Percentiles rank a stretch among this genome's conserved stretches.
Evolutionary conservation across 2,329 filamentous ascomycete species (phyloP).

Genomic region (Neonectria coccinea): DNA sequence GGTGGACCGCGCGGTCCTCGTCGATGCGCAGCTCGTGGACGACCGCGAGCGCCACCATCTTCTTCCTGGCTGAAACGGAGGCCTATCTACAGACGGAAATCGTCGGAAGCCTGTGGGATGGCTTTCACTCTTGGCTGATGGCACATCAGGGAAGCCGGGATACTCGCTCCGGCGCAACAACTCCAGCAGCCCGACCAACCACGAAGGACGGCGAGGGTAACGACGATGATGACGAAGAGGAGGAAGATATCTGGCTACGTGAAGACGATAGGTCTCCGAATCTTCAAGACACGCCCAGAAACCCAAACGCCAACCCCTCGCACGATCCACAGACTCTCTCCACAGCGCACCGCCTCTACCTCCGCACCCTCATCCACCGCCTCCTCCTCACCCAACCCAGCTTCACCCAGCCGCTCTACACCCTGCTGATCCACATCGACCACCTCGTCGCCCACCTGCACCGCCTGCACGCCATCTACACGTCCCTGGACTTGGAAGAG

Average conservation of each 20-base stretch:
- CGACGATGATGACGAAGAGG: conserved; percentile 35
- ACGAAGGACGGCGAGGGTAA: conserved; percentile 26
- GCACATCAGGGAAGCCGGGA: conserved; percentile 52
- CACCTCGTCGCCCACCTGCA: conserved; percentile 81
- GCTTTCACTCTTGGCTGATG: conserved; percentile 81
- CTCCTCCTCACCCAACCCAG: conserved; percentile 73
- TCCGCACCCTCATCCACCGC: conserved; percentile 73
- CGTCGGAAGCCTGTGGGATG: conserved; percentile 82
- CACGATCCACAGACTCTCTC: conserved; percentile 90
- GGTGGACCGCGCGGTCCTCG: conserved; percentile 71
- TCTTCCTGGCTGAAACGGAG: conserved; percentile 89
- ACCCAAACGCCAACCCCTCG: conserved; percentile 37
- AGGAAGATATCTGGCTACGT: conserved; percentile 48
- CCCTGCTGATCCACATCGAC: conserved; percentile 80
- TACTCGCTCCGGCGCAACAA: conserved; percentile 39
- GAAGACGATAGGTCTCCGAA: conserved; percentile 24
- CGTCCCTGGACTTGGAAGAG: conserved; percentile 81
- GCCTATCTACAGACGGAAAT: conserved; percentile 92
- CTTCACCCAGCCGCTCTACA: conserved; percentile 75
- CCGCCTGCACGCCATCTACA: conserved; percentile 81
- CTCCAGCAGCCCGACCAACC: conserved; percentile 34
- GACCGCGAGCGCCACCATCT: conserved; percentile 86
- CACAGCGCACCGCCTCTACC: conserved; percentile 81
- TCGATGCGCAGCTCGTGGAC: conserved; percentile 90
- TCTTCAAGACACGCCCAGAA: conserved; percentile 41